Base-by-base conservation (phyloP, 139 green algal species). In the Asterochloris sp. region DNA sequence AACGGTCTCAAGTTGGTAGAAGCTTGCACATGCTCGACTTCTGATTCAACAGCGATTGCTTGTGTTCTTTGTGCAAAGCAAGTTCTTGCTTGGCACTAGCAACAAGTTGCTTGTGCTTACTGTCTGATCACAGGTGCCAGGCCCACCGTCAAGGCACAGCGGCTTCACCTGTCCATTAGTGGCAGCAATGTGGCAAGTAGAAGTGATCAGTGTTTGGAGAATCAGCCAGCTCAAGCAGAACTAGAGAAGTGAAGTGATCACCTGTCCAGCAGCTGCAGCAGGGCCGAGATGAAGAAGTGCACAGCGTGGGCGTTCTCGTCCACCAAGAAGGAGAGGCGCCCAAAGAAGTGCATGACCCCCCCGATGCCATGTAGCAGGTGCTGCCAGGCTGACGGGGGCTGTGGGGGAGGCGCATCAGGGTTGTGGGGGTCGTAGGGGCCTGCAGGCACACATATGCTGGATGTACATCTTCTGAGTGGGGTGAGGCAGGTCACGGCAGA, bases 281-380 rank as follows among this genome's bases (percentile, higher is more conserved):
- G 83, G 4, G 95, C 95, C 0, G 88, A 93, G 54, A 99, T 96
- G 89, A 99, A 99, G 86, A 99, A 99, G 88, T 99, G 96, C 23
- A 99, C 87, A 10, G 97, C 97, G 79, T 98, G 95, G 47, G 97
- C 94, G 84, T 99, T 99, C 82, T 99, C 96, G 86, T 99, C 97
- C 62, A 99, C 96, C 24, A 99, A 86, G 83, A 98, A 98, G 12
- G 95, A 97, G 17, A 99, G 88, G 10, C 96, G 91, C 0, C 97
- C 97, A 83, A 99, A 99, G 67, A 98, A 96, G 76, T 92, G 86
- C 88, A 99, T 94, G 10, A 98, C 86, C 24, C 90, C 90, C 62
- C 94, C 90, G 60, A 99, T 83, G 29, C 86, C 83, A 12, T 78
- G 82, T 67, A 96, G 87, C 82, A 96, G 91, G 24, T 83, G 83